These are phyloP conservation scores for Eucalyptus regnans DNA, from an alignment of 345 rosid genomes.

Conservation along the genomic window DNA sequence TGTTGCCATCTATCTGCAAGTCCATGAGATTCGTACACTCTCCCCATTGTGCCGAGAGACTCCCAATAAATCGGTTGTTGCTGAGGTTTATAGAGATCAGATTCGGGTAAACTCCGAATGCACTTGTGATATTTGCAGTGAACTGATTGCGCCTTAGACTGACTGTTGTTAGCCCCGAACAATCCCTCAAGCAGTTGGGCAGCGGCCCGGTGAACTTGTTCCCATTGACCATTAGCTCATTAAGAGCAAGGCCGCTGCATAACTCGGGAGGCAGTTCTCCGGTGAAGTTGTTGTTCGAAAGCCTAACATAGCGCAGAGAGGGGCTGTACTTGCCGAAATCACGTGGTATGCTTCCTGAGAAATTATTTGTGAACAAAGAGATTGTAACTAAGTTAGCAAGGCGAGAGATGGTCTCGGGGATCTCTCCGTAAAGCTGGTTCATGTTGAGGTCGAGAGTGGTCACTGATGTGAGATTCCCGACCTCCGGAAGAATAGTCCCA, in stretches of 20 bases:
- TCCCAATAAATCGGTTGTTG: conserved; percentile 34
- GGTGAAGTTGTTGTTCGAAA: conserved; percentile 50
- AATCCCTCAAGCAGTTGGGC: conserved; percentile 48
- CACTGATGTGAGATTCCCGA: conserved; percentile 37
- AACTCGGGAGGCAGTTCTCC: conserved; percentile 50
- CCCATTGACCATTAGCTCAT: conserved; percentile 18
- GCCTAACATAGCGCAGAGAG: conserved; percentile 25
- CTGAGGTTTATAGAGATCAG: conserved; percentile 25
- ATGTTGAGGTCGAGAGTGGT: conserved; percentile 21
- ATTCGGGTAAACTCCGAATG: conserved; percentile 39
- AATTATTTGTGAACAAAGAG: conserved; percentile 33
- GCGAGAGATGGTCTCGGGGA: conserved; percentile 35
- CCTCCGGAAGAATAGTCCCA: conserved; percentile 41
- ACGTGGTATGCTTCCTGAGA: conserved; percentile 34
- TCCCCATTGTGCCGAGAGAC: conserved; percentile 48
- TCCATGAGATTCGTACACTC: conserved; percentile 35
- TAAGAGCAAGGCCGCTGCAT: conserved; percentile 33
- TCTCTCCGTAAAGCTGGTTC: conserved; percentile 34
- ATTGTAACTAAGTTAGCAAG: conserved; percentile 12
- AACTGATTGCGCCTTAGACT: conserved; percentile 40
- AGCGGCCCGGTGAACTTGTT: conserved; percentile 49
- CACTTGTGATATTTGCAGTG: conserved; percentile 36
- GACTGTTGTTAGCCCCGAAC: conserved; percentile 18
- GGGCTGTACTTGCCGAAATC: conserved; percentile 44
- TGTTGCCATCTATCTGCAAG: conserved; percentile 35